These are phyloP conservation scores for Phytophthora citricola DNA, from an alignment of 352 stramenopile species.

Conservation along the genomic window DNA sequence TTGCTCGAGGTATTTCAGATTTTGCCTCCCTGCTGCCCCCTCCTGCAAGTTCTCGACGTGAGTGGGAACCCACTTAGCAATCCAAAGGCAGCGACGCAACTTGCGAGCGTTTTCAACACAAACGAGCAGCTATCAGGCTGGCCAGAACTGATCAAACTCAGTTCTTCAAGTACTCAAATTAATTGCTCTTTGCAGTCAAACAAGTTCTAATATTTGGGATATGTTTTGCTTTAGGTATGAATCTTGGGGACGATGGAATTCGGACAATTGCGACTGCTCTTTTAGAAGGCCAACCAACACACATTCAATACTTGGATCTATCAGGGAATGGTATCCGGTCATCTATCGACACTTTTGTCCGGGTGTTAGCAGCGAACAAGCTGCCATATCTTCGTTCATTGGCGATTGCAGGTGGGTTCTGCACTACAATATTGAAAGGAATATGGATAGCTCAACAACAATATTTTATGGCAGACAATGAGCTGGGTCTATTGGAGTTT, in stretches of 20 bases:
- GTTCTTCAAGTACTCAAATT: slow-evolving; percentile 36
- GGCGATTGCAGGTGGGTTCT: slow-evolving; percentile 31
- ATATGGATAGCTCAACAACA: neutral
- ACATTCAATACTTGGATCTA: slow-evolving; percentile 40
- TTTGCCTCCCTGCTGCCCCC: slow-evolving; percentile 14
- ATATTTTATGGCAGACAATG: slow-evolving; percentile 40
- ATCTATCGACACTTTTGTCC: slow-evolving; percentile 38
- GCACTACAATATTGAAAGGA: neutral
- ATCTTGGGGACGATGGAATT: slow-evolving; percentile 37
- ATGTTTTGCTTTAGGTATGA: slow-evolving; percentile 32
- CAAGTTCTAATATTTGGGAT: neutral
- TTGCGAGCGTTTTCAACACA: slow-evolving; percentile 22
- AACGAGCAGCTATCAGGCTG: slow-evolving; percentile 11
- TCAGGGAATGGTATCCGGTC: slow-evolving; percentile 38
- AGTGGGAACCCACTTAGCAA: slow-evolving; percentile 39
- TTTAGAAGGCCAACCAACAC: slow-evolving; percentile 6
- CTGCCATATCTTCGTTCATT: slow-evolving; percentile 34
- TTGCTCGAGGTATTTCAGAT: slow-evolving; percentile 35
- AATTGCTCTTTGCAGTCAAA: too few species aligned
- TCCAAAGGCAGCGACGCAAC: slow-evolving; percentile 20
- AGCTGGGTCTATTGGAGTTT: slow-evolving; percentile 44
- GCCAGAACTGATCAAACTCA: slow-evolving; percentile 28
- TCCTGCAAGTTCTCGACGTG: slow-evolving; percentile 29
- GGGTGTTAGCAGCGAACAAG: slow-evolving; percentile 17
- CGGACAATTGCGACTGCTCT: slow-evolving; percentile 25